Percentiles rank a stretch among this genome's conserved stretches.
Conservation (phyloP, 345 rosid species). For the Eucalyptus camaldulensis region DNA sequence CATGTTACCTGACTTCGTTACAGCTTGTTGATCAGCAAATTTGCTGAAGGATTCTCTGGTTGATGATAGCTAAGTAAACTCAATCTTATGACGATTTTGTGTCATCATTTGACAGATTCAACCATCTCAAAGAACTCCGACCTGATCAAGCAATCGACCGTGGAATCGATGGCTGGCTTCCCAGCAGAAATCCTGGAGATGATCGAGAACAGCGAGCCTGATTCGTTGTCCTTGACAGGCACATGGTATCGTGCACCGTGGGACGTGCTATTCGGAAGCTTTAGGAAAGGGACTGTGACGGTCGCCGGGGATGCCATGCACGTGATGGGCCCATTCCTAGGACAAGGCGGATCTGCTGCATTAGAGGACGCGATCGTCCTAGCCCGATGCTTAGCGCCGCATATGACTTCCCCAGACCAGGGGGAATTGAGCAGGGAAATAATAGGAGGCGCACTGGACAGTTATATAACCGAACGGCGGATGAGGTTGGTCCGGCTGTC, state of each 20-base stretch:
- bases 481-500: constrained; percentile 15
- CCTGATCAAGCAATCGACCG: not conserved
- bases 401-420: not conserved
- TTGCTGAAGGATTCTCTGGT: not conserved
- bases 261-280: not conserved
- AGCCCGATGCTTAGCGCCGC: not conserved
- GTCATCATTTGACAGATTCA: not conserved
- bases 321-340: constrained; percentile 21
- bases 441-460: not conserved
- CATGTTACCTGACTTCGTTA: not conserved
- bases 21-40: not conserved
- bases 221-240: not conserved
- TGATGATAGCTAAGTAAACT: not conserved
- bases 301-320: constrained; percentile 28
- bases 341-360: constrained; percentile 20
- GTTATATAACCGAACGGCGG: not conserved
- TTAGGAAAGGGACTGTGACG: not conserved
- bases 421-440: not conserved
- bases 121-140: not conserved
- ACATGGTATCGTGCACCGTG: constrained; percentile 4
- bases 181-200: not conserved
- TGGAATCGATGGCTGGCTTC: not conserved
- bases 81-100: not conserved
- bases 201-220: not conserved
- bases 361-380: constrained; percentile 10